These are phyloP conservation scores for Quercus rubra DNA, from an alignment of 306 rosid species.

Conservation along the genomic window DNA sequence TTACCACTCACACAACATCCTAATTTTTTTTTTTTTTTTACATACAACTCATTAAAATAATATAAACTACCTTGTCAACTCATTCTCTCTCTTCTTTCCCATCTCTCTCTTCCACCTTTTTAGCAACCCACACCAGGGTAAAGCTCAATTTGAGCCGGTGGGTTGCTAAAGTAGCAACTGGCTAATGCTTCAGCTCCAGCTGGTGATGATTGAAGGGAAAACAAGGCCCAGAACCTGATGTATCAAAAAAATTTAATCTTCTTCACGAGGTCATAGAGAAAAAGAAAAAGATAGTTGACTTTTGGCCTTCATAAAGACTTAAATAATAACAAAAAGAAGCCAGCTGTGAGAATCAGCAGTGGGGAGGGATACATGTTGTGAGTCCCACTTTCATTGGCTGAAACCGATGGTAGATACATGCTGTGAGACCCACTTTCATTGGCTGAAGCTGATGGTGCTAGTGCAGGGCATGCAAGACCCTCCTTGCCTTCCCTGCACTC, in stretches of 20 bases:
- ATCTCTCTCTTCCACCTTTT: too few species aligned
- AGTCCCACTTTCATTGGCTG: conserved; percentile 19
- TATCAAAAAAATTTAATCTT: conserved; percentile 10
- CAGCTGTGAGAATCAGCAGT: conserved; percentile 33
- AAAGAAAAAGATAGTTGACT: not conserved
- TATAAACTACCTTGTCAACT: too few species aligned
- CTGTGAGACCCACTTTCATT: conserved; percentile 30
- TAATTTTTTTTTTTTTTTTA: too few species aligned
- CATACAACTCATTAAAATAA: too few species aligned
- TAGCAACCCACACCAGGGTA: too few species aligned
- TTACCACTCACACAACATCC: too few species aligned
- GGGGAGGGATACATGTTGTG: conserved; percentile 35
- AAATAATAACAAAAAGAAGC: conserved; percentile 32
- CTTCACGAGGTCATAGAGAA: conserved; percentile 12
- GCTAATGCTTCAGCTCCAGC: conserved; percentile 5
- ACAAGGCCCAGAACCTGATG: conserved; percentile 1
- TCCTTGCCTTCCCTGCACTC: conserved; percentile 66
- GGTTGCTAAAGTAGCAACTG: too few species aligned
- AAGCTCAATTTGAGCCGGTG: too few species aligned
- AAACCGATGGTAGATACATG: not conserved
- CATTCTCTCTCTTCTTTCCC: too few species aligned
- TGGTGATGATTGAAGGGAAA: not conserved
- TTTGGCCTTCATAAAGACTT: conserved; percentile 22
- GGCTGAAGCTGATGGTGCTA: conserved; percentile 43
- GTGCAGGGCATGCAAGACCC: conserved; percentile 78